These are phyloP conservation scores for Fagopyrum esculentum DNA, from an alignment of 148 eudicot genomes.

Conservation along the genomic window DNA sequence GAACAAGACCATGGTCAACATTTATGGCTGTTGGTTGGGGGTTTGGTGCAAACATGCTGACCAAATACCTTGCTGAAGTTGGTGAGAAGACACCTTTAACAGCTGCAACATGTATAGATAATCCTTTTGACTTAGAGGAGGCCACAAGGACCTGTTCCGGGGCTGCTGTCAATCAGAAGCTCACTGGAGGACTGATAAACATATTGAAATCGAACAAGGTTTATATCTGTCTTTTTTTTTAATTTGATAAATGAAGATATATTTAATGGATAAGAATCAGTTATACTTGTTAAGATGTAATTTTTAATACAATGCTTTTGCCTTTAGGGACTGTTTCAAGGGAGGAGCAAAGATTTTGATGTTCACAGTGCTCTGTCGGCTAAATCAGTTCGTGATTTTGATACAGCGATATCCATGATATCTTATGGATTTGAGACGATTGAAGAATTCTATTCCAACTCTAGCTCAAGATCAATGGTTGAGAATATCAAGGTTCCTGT, in stretches of 20 bases:
- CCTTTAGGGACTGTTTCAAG: slow-evolving; percentile 78
- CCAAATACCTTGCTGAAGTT: slow-evolving; percentile 85
- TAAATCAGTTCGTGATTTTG: slow-evolving; percentile 74
- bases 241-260: too few species aligned
- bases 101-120: slow-evolving; percentile 89
- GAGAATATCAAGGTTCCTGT: slow-evolving; percentile 77
- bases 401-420: slow-evolving; percentile 71
- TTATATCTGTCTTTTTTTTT: neutral
- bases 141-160: slow-evolving; percentile 46
- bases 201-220: slow-evolving; percentile 83
- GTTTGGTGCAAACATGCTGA: slow-evolving; percentile 95
- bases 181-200: slow-evolving; percentile 57
- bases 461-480: slow-evolving; percentile 59
- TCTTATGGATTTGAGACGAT: slow-evolving; percentile 67
- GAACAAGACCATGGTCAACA: slow-evolving; percentile 85
- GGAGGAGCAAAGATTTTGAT: slow-evolving; percentile 69
- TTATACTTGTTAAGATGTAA: neutral
- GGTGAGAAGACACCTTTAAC: slow-evolving; percentile 88
- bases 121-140: slow-evolving; percentile 91
- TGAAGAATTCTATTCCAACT: slow-evolving; percentile 68
- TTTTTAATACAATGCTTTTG: slow-evolving; percentile 1
- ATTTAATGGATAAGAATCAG: neutral
- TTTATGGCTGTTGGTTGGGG: slow-evolving; percentile 89
- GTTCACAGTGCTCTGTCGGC: slow-evolving; percentile 70
- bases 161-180: slow-evolving; percentile 35